Conservation (phyloP, 1,284 basidiomycete genomes). For the Leucoagaricus sp. region DNA sequence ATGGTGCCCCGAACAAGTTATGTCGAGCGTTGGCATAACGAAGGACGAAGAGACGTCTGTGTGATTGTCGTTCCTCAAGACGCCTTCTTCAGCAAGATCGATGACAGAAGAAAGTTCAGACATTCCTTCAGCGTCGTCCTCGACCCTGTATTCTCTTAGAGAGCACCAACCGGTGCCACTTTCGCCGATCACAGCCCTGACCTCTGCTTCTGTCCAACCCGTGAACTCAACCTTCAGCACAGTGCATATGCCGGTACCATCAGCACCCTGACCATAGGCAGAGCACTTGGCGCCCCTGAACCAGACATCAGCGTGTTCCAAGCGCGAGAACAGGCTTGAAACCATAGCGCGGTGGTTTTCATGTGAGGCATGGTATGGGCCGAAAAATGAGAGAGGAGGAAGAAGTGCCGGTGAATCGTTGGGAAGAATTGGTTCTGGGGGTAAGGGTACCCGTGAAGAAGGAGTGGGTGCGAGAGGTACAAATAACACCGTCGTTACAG, state of each 20-base stretch:
- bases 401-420: constrained; percentile 37
- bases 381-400: constrained; percentile 56
- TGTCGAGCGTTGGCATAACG: constrained; percentile 69
- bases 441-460: constrained; percentile 60
- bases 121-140: constrained; percentile 32
- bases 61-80: background rate
- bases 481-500: constrained; percentile 65
- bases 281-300: constrained; percentile 56
- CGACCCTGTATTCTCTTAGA: constrained; percentile 54
- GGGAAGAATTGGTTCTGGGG: constrained; percentile 30
- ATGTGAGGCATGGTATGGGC: constrained; percentile 51
- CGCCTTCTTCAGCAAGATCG: constrained; percentile 17
- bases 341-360: constrained; percentile 63
- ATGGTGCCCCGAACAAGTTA: constrained; percentile 44
- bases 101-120: constrained; percentile 34
- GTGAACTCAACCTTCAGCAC: constrained; percentile 65
- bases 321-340: constrained; percentile 62
- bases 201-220: constrained; percentile 66
- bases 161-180: constrained; percentile 72
- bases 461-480: constrained; percentile 76
- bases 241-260: constrained; percentile 52
- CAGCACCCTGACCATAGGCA: constrained; percentile 40
- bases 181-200: constrained; percentile 66
- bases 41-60: constrained; percentile 50
- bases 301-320: constrained; percentile 71